phyloP scores from a whole-genome alignment of 306 rosid genomes.

The Corylus heterophylla region DNA sequence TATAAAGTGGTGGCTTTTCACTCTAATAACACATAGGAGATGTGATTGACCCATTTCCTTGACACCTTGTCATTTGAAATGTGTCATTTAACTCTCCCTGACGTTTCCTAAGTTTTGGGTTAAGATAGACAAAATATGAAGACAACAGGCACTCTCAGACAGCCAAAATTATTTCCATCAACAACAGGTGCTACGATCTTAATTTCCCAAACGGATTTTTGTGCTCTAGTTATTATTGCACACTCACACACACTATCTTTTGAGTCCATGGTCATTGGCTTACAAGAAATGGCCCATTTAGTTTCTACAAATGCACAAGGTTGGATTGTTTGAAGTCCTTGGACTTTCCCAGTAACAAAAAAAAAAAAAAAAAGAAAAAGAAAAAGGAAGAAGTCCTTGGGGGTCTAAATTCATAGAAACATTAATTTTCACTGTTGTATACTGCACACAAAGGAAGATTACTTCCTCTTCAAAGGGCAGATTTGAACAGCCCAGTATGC shows the following conservation, averaged over 20 bases:
- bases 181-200: background rate
- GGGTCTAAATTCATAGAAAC: background rate
- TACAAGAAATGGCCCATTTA: background rate
- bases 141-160: background rate
- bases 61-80: background rate
- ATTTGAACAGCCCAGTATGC: conserved; percentile 20
- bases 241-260: background rate
- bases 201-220: background rate
- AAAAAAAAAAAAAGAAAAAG: too few species aligned
- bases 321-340: too few species aligned
- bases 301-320: too few species aligned
- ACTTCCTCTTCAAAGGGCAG: conserved; percentile 18
- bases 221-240: background rate
- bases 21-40: background rate
- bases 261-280: background rate
- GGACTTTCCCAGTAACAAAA: too few species aligned
- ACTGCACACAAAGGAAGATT: conserved; percentile 22
- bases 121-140: background rate
- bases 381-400: background rate
- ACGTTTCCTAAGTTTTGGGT: background rate
- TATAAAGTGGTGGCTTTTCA: background rate
- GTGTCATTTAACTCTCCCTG: background rate
- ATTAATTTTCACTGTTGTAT: conserved; percentile 9
- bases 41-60: background rate
- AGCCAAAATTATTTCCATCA: background rate